phyloP scores from a whole-genome alignment of 345 rosid species.

The Iberis pinnata region DNA sequence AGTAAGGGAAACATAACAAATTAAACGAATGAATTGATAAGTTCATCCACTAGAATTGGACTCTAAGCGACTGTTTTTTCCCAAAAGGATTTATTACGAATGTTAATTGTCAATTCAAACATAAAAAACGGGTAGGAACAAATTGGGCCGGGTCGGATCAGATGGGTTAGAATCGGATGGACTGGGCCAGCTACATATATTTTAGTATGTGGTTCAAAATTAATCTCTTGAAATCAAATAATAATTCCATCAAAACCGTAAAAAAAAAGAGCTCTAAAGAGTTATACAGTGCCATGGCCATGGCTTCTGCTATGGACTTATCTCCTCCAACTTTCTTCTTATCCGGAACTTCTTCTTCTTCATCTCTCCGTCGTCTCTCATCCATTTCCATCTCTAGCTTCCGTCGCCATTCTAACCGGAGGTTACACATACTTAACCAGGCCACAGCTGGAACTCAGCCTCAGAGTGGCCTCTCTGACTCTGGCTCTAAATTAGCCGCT shows the following conservation, averaged over 20 bases:
- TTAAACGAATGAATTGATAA: too few relatives aligned
- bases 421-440: conserved; percentile 32
- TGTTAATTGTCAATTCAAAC: too few relatives aligned
- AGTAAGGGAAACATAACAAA: too few relatives aligned
- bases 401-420: conserved; percentile 5
- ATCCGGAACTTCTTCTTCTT: conserved; percentile 32
- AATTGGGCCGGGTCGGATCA: too few relatives aligned
- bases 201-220: conserved; percentile 27
- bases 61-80: too few relatives aligned
- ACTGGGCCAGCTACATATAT: not conserved
- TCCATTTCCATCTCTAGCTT: conserved; percentile 15
- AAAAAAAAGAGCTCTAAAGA: not conserved
- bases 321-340: conserved; percentile 40
- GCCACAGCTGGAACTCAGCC: conserved; percentile 34
- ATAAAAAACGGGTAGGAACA: too few relatives aligned
- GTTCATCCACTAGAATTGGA: too few relatives aligned
- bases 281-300: conserved; percentile 16
- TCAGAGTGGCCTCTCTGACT: conserved; percentile 27
- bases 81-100: too few relatives aligned
- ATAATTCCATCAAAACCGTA: not conserved
- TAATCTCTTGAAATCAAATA: not conserved
- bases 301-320: conserved; percentile 33
- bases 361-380: conserved; percentile 13
- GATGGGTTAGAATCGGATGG: not conserved
- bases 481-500: conserved; percentile 31